phyloP scores from a whole-genome alignment of 345 rosid genomes.

The Lepidium africanum region DNA sequence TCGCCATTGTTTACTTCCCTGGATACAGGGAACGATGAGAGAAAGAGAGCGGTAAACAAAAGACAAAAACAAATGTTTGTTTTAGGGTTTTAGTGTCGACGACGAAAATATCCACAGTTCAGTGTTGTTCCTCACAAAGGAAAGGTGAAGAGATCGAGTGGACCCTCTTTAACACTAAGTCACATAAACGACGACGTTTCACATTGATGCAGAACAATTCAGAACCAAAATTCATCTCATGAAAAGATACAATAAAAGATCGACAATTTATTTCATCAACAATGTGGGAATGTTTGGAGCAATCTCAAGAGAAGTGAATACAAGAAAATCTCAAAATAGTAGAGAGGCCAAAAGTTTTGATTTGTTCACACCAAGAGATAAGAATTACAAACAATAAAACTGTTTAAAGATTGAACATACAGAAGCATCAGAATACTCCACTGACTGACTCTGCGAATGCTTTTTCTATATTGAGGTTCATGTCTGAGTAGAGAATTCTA shows the following conservation, averaged over 20 bases:
- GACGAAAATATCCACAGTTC: slow-evolving; percentile 15
- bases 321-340: slow-evolving; percentile 10
- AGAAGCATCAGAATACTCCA: slow-evolving; percentile 16
- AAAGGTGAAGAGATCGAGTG: slow-evolving; percentile 13
- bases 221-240: background rate
- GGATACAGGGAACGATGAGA: background rate
- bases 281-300: slow-evolving; percentile 5
- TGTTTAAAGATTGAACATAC: slow-evolving; percentile 25
- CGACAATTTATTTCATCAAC: slow-evolving; percentile 18
- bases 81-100: slow-evolving; percentile 32
- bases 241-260: background rate
- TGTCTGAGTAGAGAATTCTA: slow-evolving; percentile 33
- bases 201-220: background rate
- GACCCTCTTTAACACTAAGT: background rate
- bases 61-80: background rate
- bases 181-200: slow-evolving; percentile 12
- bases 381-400: slow-evolving; percentile 30
- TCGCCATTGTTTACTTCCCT: slow-evolving; percentile 36
- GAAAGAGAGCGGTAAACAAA: background rate
- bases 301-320: background rate
- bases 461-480: slow-evolving; percentile 18
- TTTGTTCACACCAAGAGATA: slow-evolving; percentile 12
- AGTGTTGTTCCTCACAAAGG: background rate
- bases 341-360: slow-evolving; percentile 6
- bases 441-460: background rate